Evolutionary conservation across 805 yeast species (phyloP), one percentile per base, ranked within the genome.

Genomic region (Ogataea paradorogensis): DNA sequence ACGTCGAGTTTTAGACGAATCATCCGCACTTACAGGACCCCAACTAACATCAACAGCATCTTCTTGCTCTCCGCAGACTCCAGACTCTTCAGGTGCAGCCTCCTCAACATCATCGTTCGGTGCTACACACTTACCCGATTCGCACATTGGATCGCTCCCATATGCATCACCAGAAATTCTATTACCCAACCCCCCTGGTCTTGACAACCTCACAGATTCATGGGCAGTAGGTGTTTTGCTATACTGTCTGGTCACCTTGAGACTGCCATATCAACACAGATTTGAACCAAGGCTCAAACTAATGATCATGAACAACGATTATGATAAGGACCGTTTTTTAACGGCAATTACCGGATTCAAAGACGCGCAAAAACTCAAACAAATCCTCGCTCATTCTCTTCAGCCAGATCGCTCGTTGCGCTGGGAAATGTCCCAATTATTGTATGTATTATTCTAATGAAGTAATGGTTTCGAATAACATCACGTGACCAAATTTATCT

Each of bases 91-190:
- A 21, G 38, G 13, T 14, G 32, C 35, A 29, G 35, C 24, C 33
- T 39, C 40, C 15, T 42, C 30, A 34, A 28, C 47, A 1, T 30
- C 45, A 9, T 43, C 43, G 23, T 13, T 14, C 20, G 6, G 33
- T 14, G 34, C 35, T 9, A 13, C 30, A 14, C 45, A 40, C 9
- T 39, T 73, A 24, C 86, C 86, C 1, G 84, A 80, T 55, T 65
- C 78, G 15, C 83, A 82, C 50, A 84, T 87, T 34, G 98, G 98
- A 0, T 89, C 96, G 1, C 67, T 90, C 23, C 96, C 97, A 0
- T 90, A 88, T 59, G 95, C 96, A 0, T 77, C 95, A 0, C 98
- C 98, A 0, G 96, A 90, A 57, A 68, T 88, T 13, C 63, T 89
- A 28, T 65, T 68, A 28, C 82, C 84, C 1, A 69, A 70, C 30